These are phyloP conservation scores for Colletotrichum phormii DNA, from an alignment of 2,329 filamentous ascomycete species.

Conservation along the genomic window DNA sequence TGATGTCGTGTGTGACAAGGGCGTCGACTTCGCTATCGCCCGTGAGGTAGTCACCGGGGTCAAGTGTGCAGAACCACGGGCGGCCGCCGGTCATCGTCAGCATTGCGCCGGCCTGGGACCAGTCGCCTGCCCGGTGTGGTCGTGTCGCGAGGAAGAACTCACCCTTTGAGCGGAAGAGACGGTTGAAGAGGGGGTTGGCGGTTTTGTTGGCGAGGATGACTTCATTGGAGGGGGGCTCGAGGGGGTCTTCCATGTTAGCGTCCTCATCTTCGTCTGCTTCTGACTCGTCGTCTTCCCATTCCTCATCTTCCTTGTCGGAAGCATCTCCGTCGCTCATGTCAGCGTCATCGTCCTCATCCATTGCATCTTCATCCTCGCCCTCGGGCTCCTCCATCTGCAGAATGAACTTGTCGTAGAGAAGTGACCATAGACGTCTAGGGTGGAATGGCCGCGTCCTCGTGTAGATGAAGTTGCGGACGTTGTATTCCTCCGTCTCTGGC, in stretches of 20 bases:
- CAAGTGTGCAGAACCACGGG: conserved; percentile 70
- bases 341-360: conserved; percentile 42
- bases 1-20: conserved; percentile 61
- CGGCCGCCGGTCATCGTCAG: conserved; percentile 68
- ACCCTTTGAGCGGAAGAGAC: conserved; percentile 73
- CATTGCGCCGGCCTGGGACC: conserved; percentile 75
- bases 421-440: conserved; percentile 56
- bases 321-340: conserved; percentile 46
- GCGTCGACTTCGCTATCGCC: conserved; percentile 60
- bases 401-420: conserved; percentile 63
- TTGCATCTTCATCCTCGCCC: conserved; percentile 40
- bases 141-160: conserved; percentile 70
- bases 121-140: conserved; percentile 65
- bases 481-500: conserved; percentile 80
- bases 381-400: conserved; percentile 58
- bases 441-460: conserved; percentile 67
- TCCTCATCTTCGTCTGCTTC: conserved; percentile 41
- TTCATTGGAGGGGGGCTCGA: conserved; percentile 51
- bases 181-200: conserved; percentile 61
- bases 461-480: conserved; percentile 79
- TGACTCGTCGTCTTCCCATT: conserved; percentile 46
- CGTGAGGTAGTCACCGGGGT: conserved; percentile 61
- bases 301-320: conserved; percentile 22
- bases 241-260: conserved; percentile 40
- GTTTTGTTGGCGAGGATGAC: conserved; percentile 67